Evolutionary conservation across 2,329 filamentous ascomycete genomes (phyloP).

Genomic region (Trichoderma sp.): DNA sequence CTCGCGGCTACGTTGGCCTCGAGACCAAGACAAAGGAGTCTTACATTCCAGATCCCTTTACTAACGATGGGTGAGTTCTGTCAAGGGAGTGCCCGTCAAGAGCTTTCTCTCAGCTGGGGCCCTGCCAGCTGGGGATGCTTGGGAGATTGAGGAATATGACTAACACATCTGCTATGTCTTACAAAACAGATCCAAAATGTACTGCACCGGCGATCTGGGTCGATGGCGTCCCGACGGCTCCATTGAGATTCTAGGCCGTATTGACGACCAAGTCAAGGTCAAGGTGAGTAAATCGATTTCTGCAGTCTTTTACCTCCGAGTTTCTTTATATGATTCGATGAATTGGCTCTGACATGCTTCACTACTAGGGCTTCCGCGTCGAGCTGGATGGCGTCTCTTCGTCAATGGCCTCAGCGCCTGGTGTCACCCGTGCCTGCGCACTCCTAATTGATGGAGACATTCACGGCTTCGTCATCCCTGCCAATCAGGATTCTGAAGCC

Average conservation of each 20-base stretch:
- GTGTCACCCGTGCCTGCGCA: constrained; percentile 51
- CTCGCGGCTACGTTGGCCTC: constrained; percentile 58
- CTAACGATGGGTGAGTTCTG: constrained; percentile 51
- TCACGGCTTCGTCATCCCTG: constrained; percentile 53
- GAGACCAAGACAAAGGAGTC: constrained; percentile 52
- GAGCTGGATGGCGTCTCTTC: constrained; percentile 61
- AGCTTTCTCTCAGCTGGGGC: background rate
- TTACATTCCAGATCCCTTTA: constrained; percentile 56
- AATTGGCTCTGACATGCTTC: constrained; percentile 5
- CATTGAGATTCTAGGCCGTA: constrained; percentile 57
- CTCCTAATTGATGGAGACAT: constrained; percentile 52
- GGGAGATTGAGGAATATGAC: constrained; percentile 1
- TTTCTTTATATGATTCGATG: background rate
- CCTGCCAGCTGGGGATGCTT: background rate
- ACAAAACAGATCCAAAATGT: constrained; percentile 48
- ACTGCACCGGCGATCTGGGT: constrained; percentile 62
- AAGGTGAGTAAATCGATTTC: constrained; percentile 44
- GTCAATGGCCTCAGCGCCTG: constrained; percentile 50
- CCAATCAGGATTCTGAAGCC: constrained; percentile 40
- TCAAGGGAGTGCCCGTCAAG: constrained; percentile 4
- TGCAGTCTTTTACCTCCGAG: background rate
- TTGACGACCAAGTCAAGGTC: constrained; percentile 65
- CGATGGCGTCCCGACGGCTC: constrained; percentile 56
- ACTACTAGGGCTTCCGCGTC: constrained; percentile 57
- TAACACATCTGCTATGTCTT: constrained; percentile 18